phyloP scores from a whole-genome alignment of 352 stramenopile genomes.

The Globisporangium apiculatum region DNA sequence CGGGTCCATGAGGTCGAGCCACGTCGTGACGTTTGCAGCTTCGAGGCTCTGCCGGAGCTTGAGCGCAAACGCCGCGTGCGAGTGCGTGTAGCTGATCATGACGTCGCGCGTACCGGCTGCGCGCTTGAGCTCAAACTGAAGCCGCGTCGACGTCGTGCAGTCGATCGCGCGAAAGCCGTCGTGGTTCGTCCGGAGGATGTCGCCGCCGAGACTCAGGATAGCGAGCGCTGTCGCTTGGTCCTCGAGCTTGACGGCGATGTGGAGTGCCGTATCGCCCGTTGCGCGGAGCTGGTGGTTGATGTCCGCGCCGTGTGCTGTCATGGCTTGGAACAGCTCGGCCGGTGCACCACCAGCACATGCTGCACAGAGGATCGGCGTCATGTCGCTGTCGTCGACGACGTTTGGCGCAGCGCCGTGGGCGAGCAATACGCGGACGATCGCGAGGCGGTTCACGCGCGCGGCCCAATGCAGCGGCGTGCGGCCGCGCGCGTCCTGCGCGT shows the following conservation, averaged over 20 bases:
- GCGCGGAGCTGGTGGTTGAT: slow-evolving; percentile 63
- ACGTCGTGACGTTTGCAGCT: slow-evolving; percentile 78
- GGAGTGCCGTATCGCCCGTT: slow-evolving; percentile 64
- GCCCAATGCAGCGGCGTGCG: slow-evolving; percentile 79
- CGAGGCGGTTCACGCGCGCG: slow-evolving; percentile 45
- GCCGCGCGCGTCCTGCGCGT: slow-evolving; percentile 68
- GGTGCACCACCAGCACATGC: slow-evolving; percentile 32
- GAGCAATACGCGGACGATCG: slow-evolving; percentile 46
- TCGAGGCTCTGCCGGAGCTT: slow-evolving; percentile 68
- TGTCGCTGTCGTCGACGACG: slow-evolving; percentile 44
- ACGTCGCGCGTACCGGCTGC: slow-evolving; percentile 73
- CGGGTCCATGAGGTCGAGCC: slow-evolving; percentile 82
- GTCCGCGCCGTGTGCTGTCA: slow-evolving; percentile 50
- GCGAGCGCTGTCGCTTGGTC: slow-evolving; percentile 60
- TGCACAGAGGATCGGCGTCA: slow-evolving; percentile 69
- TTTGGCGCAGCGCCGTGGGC: slow-evolving; percentile 29
- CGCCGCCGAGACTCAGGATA: slow-evolving; percentile 53
- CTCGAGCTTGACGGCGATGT: slow-evolving; percentile 59
- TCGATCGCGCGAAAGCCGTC: slow-evolving; percentile 64
- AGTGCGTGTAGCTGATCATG: slow-evolving; percentile 88
- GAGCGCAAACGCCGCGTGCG: slow-evolving; percentile 72
- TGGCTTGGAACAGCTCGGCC: slow-evolving; percentile 38
- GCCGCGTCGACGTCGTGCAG: slow-evolving; percentile 68
- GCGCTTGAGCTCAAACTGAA: slow-evolving; percentile 78
- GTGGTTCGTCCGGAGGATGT: slow-evolving; percentile 69